Conservation (phyloP, 495 filamentous ascomycete genomes). For the Penicillium longicatenatum region DNA sequence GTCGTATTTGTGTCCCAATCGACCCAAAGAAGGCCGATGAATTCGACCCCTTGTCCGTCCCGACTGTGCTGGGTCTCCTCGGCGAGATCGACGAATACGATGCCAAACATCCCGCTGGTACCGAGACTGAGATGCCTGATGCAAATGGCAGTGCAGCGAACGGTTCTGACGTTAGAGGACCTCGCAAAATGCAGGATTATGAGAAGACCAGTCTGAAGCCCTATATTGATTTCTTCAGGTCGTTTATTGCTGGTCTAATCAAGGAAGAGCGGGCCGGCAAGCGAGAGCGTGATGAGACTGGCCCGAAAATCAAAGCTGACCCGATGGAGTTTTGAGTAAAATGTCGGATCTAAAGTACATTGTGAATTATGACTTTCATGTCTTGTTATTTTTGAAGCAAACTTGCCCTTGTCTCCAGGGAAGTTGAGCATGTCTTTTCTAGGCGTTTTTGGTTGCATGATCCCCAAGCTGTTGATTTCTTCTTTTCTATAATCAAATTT, state of each 20-base stretch:
- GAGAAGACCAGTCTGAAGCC: slow-evolving; percentile 95
- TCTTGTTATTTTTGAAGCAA: neutral
- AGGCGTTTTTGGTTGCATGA: slow-evolving; percentile 13
- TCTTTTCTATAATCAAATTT: neutral
- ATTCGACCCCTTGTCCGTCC: slow-evolving; percentile 86
- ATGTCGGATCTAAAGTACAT: neutral
- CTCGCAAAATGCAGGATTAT: slow-evolving; percentile 72
- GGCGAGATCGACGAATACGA: slow-evolving; percentile 81
- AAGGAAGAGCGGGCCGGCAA: slow-evolving; percentile 78
- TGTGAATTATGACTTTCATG: slow-evolving; percentile 11
- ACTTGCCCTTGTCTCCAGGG: neutral
- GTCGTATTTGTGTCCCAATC: slow-evolving; percentile 93
- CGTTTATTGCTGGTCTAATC: slow-evolving; percentile 74
- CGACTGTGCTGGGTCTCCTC: slow-evolving; percentile 79
- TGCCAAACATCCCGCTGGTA: slow-evolving; percentile 35
- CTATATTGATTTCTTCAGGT: slow-evolving; percentile 86
- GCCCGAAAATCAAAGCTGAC: slow-evolving; percentile 49
- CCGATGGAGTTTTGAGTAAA: slow-evolving; percentile 52
- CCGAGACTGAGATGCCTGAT: slow-evolving; percentile 36
- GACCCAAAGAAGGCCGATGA: slow-evolving; percentile 66
- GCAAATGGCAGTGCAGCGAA: slow-evolving; percentile 42
- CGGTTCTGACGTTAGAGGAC: slow-evolving; percentile 36
- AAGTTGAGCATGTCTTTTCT: neutral
- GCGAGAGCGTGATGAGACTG: slow-evolving; percentile 64
- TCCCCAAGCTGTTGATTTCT: neutral